Evolutionary conservation across 352 stramenopile species (phyloP).

Genomic region (Pythium volutum): DNA sequence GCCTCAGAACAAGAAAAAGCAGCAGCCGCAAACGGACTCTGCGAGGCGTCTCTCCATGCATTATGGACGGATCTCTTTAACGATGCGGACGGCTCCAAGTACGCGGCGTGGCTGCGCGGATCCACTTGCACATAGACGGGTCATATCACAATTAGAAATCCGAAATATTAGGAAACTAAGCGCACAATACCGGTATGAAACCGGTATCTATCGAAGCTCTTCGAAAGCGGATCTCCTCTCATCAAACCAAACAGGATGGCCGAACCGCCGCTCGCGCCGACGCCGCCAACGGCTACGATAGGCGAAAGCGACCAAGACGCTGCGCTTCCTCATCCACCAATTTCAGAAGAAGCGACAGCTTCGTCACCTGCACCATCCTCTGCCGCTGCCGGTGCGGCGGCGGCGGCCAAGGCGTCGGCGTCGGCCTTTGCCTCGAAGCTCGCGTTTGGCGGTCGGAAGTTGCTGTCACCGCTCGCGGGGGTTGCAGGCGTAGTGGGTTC

Average conservation of each 20-base stretch:
- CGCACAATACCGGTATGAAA: neutral
- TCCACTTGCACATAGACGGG: slow-evolving; percentile 17
- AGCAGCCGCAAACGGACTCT: neutral
- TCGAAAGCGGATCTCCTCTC: neutral
- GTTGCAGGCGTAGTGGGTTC: slow-evolving; percentile 6
- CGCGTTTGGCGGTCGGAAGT: slow-evolving; percentile 44
- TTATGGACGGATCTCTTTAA: slow-evolving; percentile 20
- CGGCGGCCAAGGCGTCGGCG: slow-evolving; percentile 54
- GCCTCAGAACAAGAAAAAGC: neutral
- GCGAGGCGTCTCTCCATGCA: slow-evolving; percentile 5
- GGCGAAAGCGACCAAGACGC: slow-evolving; percentile 19
- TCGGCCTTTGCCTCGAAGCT: slow-evolving; percentile 47
- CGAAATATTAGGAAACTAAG: slow-evolving; percentile 2
- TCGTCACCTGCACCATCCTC: slow-evolving; percentile 16
- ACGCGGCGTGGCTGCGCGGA: slow-evolving; percentile 4
- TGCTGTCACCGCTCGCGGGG: slow-evolving; percentile 44
- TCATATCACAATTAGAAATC: neutral
- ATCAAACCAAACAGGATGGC: neutral
- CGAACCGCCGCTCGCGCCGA: slow-evolving; percentile 6
- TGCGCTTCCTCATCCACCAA: slow-evolving; percentile 11
- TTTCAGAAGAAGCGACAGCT: slow-evolving; percentile 26
- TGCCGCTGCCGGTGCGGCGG: slow-evolving; percentile 29
- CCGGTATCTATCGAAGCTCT: neutral
- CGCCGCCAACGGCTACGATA: neutral
- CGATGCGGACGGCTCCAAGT: slow-evolving; percentile 11